phyloP scores from a whole-genome alignment of 2,329 filamentous ascomycete genomes.

The Calonectria hawksworthii region DNA sequence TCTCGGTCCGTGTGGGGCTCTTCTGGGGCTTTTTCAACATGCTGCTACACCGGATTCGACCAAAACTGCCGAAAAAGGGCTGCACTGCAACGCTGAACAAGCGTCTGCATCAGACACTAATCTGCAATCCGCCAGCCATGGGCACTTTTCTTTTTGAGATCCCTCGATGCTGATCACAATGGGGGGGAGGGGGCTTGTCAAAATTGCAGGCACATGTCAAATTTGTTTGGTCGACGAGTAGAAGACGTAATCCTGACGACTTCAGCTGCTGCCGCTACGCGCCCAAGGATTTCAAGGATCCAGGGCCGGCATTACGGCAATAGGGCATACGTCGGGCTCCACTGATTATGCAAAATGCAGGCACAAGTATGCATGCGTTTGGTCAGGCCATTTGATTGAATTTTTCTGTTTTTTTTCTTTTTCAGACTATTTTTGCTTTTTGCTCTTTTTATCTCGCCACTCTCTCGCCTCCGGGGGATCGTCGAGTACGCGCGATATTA shows the following conservation, averaged over 20 bases:
- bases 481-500: constrained; percentile 2
- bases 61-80: not conserved
- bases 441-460: not conserved
- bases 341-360: not conserved
- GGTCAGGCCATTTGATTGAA: not conserved
- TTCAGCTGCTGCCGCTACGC: not conserved
- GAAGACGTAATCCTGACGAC: not conserved
- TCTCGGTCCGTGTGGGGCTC: too few species aligned
- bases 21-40: not conserved
- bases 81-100: not conserved
- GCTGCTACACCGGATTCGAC: not conserved
- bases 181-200: not conserved
- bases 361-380: not conserved
- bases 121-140: not conserved
- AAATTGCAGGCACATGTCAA: not conserved
- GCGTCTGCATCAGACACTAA: not conserved
- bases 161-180: not conserved
- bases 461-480: not conserved
- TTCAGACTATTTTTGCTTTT: not conserved
- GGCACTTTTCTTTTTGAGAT: not conserved
- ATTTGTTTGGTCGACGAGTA: not conserved
- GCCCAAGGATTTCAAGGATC: not conserved
- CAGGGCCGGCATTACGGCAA: not conserved
- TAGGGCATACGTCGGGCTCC: not conserved
- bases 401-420: not conserved